Conservation (phyloP, 2,329 filamentous ascomycete genomes). For the Fusarium torreyae region DNA sequence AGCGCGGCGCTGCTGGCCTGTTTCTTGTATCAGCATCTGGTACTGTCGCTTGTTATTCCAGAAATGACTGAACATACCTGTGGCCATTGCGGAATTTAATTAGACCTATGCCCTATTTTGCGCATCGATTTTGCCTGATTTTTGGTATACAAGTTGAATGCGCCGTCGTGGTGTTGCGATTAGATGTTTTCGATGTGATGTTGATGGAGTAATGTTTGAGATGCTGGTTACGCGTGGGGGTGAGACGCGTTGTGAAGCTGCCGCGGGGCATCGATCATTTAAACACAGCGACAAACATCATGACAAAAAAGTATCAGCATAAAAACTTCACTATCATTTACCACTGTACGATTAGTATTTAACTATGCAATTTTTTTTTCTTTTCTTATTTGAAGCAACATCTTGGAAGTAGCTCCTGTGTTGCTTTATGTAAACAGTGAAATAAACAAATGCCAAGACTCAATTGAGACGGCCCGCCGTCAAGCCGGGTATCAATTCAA, state of each 20-base stretch:
- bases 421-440: neutral
- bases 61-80: constrained; percentile 47
- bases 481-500: constrained; percentile 7
- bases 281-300: neutral
- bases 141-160: neutral
- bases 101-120: neutral
- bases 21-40: constrained; percentile 13
- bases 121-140: constrained; percentile 16
- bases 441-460: constrained; percentile 1
- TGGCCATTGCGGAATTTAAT: constrained; percentile 52
- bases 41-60: neutral
- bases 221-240: constrained; percentile 44
- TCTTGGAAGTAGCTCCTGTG: neutral
- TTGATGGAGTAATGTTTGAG: constrained; percentile 46
- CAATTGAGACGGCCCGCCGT: constrained; percentile 1
- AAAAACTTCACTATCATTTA: neutral
- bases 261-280: constrained; percentile 45
- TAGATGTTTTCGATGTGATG: constrained; percentile 24
- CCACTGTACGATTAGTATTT: no score
- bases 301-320: neutral
- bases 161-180: constrained; percentile 8
- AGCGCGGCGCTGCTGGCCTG: constrained; percentile 66
- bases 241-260: constrained; percentile 45
- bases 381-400: neutral
- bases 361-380: no score